Evolutionary conservation across 1,139 yeast genomes (phyloP), one percentile per base, ranked within the genome.

Genomic region (Taiozyma sp.): DNA sequence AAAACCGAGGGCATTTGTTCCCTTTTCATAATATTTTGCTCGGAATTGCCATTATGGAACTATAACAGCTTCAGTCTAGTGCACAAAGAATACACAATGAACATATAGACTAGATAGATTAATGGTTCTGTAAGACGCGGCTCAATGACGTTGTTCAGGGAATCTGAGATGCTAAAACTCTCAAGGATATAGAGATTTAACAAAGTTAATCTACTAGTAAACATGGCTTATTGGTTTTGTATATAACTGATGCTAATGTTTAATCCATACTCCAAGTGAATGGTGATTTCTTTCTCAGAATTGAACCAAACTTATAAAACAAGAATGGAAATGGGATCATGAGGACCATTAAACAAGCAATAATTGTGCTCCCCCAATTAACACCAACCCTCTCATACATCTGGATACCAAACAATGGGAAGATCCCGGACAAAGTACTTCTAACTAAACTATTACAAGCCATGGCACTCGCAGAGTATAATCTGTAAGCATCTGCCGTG

Each of bases 371-470:
- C 4, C 89, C 92, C 90, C 91, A 84, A 48, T 72, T 72, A 4
- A 77, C 74, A 0, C 87, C 91, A 55, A 83, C 70, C 1, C 66
- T 69, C 47, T 68, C 63, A 65, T 77, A 83, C 73, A 87, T 71
- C 52, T 79, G 79, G 27, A 79, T 72, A 2, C 86, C 81, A 66
- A 88, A 88, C 42, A 89, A 70, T 2, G 96, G 96, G 70, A 90
- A 87, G 1, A 86, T 80, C 8, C 88, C 87, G 6, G 91, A 90
- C 71, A 85, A 71, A 3, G 79, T 61, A 51, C 87, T 83, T 63
- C 96, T 76, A 51, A 84, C 70, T 55, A 88, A 77, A 36, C 88
- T 82, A 65, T 84, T 87, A 12, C 92, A 91, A 7, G 95, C 96
- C 66, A 88, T 75, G 1, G 91, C 95, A 12, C 91, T 82, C 0